Base-by-base conservation (phyloP, 202 grass and related monocot genomes). In the Setaria viridis region DNA sequence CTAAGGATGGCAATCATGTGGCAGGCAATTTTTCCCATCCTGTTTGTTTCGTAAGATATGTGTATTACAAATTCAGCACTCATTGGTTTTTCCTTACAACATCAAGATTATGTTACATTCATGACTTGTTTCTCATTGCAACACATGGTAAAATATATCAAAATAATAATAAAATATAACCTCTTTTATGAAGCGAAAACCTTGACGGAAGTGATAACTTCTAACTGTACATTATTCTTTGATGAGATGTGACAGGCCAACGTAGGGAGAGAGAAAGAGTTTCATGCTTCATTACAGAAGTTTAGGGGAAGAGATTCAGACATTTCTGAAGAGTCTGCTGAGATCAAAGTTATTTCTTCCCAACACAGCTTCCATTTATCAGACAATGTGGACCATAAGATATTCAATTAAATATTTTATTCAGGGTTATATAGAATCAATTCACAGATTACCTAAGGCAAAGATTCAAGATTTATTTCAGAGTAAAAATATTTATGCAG, bases 391-490 rank as follows among this genome's bases (percentile, higher is more conserved):
- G 15, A 79, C 9, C 21, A 55, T 35, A 66, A 29, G 25, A 25
- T 68, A 39, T 72, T 84, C 32, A 60, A 85, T 33, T 56, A 32
- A 72, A 4, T 41, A 78, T 78, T 68, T 51, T 77, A n/a, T 89
- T 71, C 84, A 96, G 94, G 89, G 86, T 57, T 91, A 89, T 70
- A 83, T 89, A 54, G 68, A 93, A 87, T 75, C 82, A 69, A 58
- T 88, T 81, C 55, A 47, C 2, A 78, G 29, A 34, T 82, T 96
- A 76, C 91, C 89, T 58, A 74, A 84, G 58, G 76, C 84, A 33
- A 83, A 53, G 70, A 73, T 96, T 86, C 79, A 72, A 51, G 85
- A 96, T 77, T 74, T 96, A n/a, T 91, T 96, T 74, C 85, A 86
- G 73, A 90, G 82, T 0, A 84, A 82, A 90, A 86, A 93, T 71